These are phyloP conservation scores for Monosporozyma aerobia DNA, from an alignment of 805 yeast genomes.

Conservation along the genomic window DNA sequence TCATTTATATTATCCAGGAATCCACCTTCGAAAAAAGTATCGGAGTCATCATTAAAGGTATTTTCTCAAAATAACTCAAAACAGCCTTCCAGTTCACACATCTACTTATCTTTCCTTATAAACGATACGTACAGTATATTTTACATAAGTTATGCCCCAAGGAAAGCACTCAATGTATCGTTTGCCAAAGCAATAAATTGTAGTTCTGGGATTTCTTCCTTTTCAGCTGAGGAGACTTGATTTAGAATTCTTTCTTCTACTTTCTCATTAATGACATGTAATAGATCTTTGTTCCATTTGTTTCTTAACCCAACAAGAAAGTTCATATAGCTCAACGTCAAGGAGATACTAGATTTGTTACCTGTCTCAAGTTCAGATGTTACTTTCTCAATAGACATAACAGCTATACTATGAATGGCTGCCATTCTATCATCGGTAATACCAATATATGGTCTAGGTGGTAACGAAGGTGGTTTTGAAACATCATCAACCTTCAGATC, in stretches of 20 bases:
- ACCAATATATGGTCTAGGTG: conserved; percentile 35
- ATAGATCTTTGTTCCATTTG: conserved; percentile 24
- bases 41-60: not conserved
- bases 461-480: conserved; percentile 11
- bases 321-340: conserved; percentile 48
- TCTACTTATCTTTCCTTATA: not conserved
- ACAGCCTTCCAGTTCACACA: not conserved
- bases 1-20: not conserved
- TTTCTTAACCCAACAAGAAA: conserved; percentile 34
- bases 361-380: conserved; percentile 3
- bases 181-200: conserved; percentile 25
- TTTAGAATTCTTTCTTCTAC: not conserved
- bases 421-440: conserved; percentile 36
- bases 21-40: not conserved
- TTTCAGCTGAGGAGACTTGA: conserved; percentile 15
- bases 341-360: conserved; percentile 3
- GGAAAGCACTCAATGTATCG: conserved; percentile 12
- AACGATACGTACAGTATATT: not conserved
- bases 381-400: conserved; percentile 30
- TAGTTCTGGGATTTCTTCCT: conserved; percentile 16
- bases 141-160: not conserved
- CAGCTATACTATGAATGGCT: conserved; percentile 36
- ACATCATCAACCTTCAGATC: not conserved
- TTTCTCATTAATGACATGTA: conserved; percentile 27
- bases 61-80: not conserved